Conservation (phyloP, 2,329 filamentous ascomycete species). For the Capronia epimyces region DNA sequence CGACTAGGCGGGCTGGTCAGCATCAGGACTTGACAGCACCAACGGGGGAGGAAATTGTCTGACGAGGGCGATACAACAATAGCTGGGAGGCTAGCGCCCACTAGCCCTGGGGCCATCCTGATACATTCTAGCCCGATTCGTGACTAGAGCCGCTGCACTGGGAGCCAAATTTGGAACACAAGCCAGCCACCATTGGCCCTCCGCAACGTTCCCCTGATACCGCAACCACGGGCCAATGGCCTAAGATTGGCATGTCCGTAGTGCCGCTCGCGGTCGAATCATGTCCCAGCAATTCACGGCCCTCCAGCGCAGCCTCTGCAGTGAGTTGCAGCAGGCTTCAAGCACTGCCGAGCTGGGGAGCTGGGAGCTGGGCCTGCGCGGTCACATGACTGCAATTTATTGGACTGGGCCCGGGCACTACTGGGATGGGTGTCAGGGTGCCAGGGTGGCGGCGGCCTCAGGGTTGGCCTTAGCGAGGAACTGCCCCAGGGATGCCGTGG, state of each 20-base stretch:
- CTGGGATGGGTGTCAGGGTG: too few species aligned
- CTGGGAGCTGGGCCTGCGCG: neutral
- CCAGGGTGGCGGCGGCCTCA: neutral
- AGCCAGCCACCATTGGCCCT: neutral
- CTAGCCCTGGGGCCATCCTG: neutral
- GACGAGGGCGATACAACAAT: neutral
- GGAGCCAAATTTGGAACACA: constrained; percentile 17
- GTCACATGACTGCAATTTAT: constrained; percentile 4
- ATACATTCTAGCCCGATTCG: constrained; percentile 3
- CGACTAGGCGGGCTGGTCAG: constrained; percentile 1
- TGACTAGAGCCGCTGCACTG: neutral
- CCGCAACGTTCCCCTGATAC: constrained; percentile 24
- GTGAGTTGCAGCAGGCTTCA: neutral
- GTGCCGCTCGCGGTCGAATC: constrained; percentile 1
- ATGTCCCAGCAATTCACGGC: neutral
- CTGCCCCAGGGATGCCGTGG: neutral
- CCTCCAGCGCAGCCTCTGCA: too few species aligned
- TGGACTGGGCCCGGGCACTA: neutral
- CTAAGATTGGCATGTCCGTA: constrained; percentile 26
- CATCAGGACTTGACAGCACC: neutral
- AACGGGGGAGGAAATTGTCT: neutral
- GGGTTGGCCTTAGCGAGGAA: neutral
- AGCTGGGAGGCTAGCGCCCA: neutral
- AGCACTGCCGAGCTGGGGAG: neutral
- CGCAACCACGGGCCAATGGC: constrained; percentile 10